Percentiles rank a stretch among this genome's conserved stretches.
Evolutionary conservation across 257 asterid species (phyloP).

Genomic region (Coffea canephora): DNA sequence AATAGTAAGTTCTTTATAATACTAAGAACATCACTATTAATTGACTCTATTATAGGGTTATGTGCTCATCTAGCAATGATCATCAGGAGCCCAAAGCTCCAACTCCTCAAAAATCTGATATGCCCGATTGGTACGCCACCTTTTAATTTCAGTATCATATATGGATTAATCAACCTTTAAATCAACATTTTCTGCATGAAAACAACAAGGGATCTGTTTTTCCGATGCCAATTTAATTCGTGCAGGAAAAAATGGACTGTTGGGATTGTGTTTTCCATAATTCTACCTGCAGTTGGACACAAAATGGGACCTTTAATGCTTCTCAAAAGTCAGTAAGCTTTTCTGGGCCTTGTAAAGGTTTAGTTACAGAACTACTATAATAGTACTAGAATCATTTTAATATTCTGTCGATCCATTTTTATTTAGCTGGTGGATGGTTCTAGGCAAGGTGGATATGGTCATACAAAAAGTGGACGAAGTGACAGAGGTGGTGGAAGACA

Average conservation of each 20-base stretch:
- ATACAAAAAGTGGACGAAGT: conserved; percentile 27
- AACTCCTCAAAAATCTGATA: not conserved
- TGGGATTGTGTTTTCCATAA: not conserved
- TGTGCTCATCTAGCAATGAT: not conserved
- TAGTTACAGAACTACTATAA: too few relatives aligned
- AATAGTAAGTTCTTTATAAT: too few relatives aligned
- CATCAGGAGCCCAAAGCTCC: not conserved
- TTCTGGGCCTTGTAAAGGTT: not conserved
- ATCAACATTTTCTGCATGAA: not conserved
- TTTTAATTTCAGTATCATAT: not conserved
- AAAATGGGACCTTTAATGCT: conserved; percentile 1
- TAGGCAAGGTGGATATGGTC: not conserved
- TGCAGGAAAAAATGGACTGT: not conserved
- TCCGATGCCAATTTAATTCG: not conserved
- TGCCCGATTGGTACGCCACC: not conserved
- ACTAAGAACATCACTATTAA: not conserved
- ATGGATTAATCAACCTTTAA: not conserved
- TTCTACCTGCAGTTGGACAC: not conserved
- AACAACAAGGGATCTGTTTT: not conserved
- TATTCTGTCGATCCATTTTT: too few relatives aligned
- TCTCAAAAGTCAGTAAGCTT: not conserved
- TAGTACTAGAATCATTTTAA: too few relatives aligned
- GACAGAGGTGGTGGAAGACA: conserved; percentile 17
- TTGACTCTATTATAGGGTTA: not conserved
- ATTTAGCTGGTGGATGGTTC: not conserved